Percentiles rank a stretch among this genome's conserved stretches.
Conservation (phyloP, 495 filamentous ascomycete genomes). For the Terfezia boudieri region DNA sequence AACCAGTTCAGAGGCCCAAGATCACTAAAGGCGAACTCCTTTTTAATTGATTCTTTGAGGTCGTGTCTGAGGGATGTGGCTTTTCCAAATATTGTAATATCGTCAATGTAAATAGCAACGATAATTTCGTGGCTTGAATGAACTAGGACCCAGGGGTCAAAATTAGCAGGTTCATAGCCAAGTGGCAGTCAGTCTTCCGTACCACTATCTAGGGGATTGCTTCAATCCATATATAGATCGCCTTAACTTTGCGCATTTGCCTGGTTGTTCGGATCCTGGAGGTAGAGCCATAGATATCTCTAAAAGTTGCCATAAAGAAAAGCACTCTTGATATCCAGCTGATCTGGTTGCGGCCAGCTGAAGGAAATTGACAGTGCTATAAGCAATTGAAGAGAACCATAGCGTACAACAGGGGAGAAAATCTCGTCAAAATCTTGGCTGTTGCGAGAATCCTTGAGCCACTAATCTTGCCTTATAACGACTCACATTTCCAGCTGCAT, state of each 20-base stretch:
- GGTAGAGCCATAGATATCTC: slow-evolving; percentile 8
- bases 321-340: slow-evolving; percentile 6
- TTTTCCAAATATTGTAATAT: not conserved
- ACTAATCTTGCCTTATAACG: slow-evolving; percentile 14
- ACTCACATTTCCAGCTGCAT: not conserved
- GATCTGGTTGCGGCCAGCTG: not conserved
- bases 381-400: slow-evolving; percentile 2
- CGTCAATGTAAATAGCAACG: not conserved
- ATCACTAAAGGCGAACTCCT: not conserved
- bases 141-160: slow-evolving; percentile 2
- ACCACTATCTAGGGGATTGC: slow-evolving; percentile 8
- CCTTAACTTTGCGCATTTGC: not conserved
- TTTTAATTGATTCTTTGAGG: not conserved
- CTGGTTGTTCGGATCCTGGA: slow-evolving; percentile 1
- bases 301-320: slow-evolving; percentile 4
- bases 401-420: slow-evolving; percentile 9
- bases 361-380: slow-evolving; percentile 1
- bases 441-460: slow-evolving; percentile 11
- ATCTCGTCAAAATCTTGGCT: slow-evolving; percentile 13
- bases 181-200: not conserved
- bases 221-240: slow-evolving; percentile 10
- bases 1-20: not conserved
- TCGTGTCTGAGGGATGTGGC: not conserved
- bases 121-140: not conserved
- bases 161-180: not conserved